Conservation (phyloP, 306 rosid genomes). For the Malus sieversii region DNA sequence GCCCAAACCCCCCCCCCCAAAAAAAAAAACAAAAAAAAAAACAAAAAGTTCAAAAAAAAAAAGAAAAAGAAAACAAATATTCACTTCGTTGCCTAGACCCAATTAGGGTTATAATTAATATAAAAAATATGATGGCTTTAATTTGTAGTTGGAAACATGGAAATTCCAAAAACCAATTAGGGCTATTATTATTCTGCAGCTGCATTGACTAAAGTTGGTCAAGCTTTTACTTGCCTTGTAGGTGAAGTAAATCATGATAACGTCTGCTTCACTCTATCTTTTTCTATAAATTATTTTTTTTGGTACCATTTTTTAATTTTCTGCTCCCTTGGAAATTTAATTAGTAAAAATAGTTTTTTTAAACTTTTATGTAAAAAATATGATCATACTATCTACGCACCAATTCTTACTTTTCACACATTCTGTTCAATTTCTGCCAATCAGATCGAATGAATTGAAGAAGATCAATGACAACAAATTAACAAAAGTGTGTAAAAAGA, state of each 20-base stretch:
- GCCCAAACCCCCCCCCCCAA: neutral
- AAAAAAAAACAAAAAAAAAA: no score
- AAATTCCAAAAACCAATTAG: neutral
- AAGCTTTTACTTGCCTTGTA: conserved; percentile 17
- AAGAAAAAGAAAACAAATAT: no score
- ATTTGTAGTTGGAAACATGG: neutral
- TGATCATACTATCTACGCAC: neutral
- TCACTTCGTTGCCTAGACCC: neutral
- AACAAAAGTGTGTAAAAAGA: no score
- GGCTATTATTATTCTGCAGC: neutral
- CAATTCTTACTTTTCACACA: no score
- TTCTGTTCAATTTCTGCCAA: rapidly evolving
- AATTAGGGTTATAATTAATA: no score
- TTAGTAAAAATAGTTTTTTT: neutral
- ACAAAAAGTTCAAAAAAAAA: no score
- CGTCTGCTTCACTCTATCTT: conserved; percentile 1
- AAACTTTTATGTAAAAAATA: neutral
- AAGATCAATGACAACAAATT: no score
- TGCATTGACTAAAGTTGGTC: neutral
- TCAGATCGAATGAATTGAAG: no score
- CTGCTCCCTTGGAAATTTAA: neutral
- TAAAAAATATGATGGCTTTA: neutral
- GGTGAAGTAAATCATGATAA: conserved; percentile 13
- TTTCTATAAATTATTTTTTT: neutral
- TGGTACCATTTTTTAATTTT: neutral